These are phyloP conservation scores for Puccinia sorghi DNA, from an alignment of 1,284 basidiomycete genomes.

Conservation along the genomic window DNA sequence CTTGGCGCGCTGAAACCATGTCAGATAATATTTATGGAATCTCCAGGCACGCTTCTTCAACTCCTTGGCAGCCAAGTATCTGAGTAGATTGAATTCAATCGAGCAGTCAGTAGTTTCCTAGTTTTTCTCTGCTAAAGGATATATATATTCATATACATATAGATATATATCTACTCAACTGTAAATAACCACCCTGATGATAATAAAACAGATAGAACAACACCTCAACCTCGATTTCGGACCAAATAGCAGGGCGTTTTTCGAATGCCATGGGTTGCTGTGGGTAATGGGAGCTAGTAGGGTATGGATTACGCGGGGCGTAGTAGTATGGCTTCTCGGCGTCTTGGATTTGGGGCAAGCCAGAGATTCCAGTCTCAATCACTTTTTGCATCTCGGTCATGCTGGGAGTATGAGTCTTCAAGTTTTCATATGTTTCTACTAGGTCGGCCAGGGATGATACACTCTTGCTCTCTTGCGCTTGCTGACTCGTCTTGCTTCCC, in stretches of 20 bases:
- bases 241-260: conserved; percentile 81
- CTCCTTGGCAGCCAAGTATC: conserved; percentile 93
- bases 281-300: conserved; percentile 92
- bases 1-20: conserved; percentile 99
- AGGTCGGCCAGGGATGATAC: conserved; percentile 86
- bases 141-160: too few species aligned
- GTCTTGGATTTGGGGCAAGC: conserved; percentile 86
- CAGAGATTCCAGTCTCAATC: conserved; percentile 83
- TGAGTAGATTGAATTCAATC: conserved; percentile 56
- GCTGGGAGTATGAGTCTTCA: conserved; percentile 71
- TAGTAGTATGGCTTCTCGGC: conserved; percentile 97
- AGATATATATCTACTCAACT: conserved; percentile 65
- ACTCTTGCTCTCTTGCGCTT: conserved; percentile 54
- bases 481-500: not conserved
- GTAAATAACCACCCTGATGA: conserved; percentile 93
- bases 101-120: too few species aligned
- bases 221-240: conserved; percentile 93
- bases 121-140: too few species aligned
- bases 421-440: conserved; percentile 90
- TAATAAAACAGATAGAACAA: conserved; percentile 99
- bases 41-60: conserved; percentile 98
- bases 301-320: conserved; percentile 86
- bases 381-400: conserved; percentile 76
- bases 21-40: conserved; percentile 98
- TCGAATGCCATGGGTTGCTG: conserved; percentile 80